Evolutionary conservation across 176 grass and related monocot species (phyloP).

Genomic region (Musa beccarii): DNA sequence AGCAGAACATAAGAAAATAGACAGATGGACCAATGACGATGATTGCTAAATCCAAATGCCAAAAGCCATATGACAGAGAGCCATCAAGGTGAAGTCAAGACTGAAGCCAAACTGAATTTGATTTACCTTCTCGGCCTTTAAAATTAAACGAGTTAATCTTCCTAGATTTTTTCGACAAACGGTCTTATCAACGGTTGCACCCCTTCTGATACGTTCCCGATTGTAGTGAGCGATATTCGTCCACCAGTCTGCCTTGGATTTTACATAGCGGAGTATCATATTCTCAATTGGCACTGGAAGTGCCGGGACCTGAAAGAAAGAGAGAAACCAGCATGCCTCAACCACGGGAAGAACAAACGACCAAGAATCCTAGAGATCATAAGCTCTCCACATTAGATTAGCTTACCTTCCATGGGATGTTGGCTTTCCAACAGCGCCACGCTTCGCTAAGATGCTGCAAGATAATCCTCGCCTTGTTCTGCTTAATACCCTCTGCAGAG

Average conservation of each 20-base stretch:
- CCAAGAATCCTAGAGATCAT: background rate
- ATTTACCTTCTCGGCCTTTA: constrained; percentile 74
- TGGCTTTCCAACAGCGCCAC: constrained; percentile 99
- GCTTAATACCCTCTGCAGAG: constrained; percentile 82
- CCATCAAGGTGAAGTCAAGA: background rate
- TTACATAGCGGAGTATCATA: constrained; percentile 97
- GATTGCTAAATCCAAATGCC: too few relatives aligned
- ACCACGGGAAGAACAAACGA: background rate
- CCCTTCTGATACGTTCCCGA: constrained; percentile 89
- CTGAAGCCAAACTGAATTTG: background rate
- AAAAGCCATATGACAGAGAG: background rate
- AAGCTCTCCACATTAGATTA: background rate
- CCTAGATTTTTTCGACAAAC: constrained; percentile 95
- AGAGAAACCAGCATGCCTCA: background rate
- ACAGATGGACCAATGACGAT: background rate
- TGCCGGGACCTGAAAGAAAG: constrained; percentile 51
- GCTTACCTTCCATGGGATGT: constrained; percentile 88
- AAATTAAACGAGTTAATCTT: constrained; percentile 88
- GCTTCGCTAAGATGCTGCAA: constrained; percentile 96
- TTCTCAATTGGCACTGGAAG: constrained; percentile 88
- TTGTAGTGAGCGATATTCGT: constrained; percentile 98
- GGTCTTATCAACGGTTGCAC: constrained; percentile 97
- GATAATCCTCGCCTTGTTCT: constrained; percentile 92
- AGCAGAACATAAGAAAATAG: background rate
- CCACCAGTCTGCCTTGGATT: constrained; percentile 99